Evolutionary conservation across 495 filamentous ascomycete species (phyloP).

Genomic region (Xylaria nigripes): DNA sequence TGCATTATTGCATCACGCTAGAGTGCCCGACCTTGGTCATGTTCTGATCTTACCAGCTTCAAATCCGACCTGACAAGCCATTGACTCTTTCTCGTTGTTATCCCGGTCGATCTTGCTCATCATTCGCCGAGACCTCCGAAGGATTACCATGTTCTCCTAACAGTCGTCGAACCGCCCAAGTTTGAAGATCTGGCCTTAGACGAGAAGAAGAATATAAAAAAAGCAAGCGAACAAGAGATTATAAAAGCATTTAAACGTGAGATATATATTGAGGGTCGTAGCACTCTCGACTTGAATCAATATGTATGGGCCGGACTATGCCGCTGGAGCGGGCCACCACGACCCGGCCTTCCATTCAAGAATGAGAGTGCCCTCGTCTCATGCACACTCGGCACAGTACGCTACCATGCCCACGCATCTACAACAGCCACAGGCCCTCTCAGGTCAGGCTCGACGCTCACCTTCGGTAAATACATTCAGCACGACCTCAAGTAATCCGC

Average conservation of each 20-base stretch:
- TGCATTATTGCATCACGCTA: not conserved
- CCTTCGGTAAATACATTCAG: constrained; percentile 70
- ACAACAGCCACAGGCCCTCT: constrained; percentile 33
- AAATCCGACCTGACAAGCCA: not conserved
- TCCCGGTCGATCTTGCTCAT: not conserved
- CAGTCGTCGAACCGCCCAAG: not conserved
- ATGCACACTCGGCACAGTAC: constrained; percentile 41
- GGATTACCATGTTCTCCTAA: not conserved
- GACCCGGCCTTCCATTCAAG: constrained; percentile 43
- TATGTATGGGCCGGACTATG: constrained; percentile 26
- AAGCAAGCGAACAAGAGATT: not conserved
- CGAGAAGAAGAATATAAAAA: not conserved
- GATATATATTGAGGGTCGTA: not conserved
- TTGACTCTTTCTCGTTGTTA: not conserved
- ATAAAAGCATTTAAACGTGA: not conserved
- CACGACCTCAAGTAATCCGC: constrained; percentile 50
- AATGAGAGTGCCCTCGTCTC: constrained; percentile 54
- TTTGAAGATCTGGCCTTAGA: not conserved
- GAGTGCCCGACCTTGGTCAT: not conserved
- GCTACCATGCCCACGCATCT: constrained; percentile 23
- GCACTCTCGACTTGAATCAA: not conserved
- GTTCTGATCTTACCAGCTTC: not conserved
- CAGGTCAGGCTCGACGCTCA: constrained; percentile 50
- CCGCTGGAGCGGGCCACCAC: constrained; percentile 25
- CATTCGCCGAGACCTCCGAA: not conserved